Base-by-base conservation (phyloP, 73 alveolate genomes). In the Uronychia binucleata region DNA sequence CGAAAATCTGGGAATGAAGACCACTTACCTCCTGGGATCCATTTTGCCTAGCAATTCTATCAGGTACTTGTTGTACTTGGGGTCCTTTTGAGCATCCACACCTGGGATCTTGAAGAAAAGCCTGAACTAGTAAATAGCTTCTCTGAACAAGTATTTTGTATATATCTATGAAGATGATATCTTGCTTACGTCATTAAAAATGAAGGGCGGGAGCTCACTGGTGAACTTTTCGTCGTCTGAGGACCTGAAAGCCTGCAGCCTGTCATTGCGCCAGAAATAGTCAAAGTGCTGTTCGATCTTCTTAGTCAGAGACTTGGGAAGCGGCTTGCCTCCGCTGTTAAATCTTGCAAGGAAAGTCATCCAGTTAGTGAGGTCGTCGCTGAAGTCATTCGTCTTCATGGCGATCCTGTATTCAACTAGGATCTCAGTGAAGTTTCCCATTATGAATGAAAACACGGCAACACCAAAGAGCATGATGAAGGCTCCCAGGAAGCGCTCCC, bases 391-490 rank as follows among this genome's bases (percentile, higher is more conserved):
- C 26, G 59, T 32, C 58, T 1, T 27, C 81, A 28, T 30, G 5
- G 28, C 32, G 28, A 26, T 1, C 30, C 58, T 26, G 32, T 67
- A 67, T 26, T 25, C 29, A 67, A 26, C 32, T 0, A 87, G 83
- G 32, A 87, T 87, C 86, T 87, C 93, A 60, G 77, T 87, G 75
- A 87, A 87, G 78, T 87, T 81, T 33, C 93, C 89, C 93, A 87
- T 87, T 60, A 87, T 80, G 77, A 87, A 80, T 27, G 93, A 87
- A 76, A 87, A 87, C 32, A 87, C 82, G 25, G 93, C 88, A 0
- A 80, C 89, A 33, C 93, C 93, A 74, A 87, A 57, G 14, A 87
- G 67, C 31, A 87, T 30, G 28, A 87, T 75, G 33, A 60, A 25
- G 5, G 82, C 33, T 19, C 79, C 77, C 1, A 81, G 34, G 1